Base-by-base conservation (phyloP, 495 filamentous ascomycete genomes). In the Achaetomiella virescens region DNA sequence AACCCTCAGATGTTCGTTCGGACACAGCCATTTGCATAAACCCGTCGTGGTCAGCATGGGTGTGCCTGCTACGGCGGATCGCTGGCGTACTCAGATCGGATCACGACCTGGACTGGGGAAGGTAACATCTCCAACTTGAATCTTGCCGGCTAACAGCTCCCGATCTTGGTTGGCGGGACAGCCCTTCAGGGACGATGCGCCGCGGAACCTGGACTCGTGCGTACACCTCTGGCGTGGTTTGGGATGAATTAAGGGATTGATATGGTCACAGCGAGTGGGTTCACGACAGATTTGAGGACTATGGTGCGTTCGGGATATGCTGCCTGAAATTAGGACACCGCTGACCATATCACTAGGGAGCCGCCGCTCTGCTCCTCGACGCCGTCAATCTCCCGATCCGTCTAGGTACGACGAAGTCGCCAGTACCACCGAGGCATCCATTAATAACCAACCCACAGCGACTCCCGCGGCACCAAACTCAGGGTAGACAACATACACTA, bases 401-500 rank as follows among this genome's bases (percentile, higher is more conserved):
- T 72, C 74, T 6, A 76, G 72, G 81, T 85, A 74, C 61, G 78
- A 44, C 31, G 29, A 42, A 18, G 14, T 3, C 44, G 1, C 43
- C 6, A 20, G 15, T n/a, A 24, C 47, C 14, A 3, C 17, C 8
- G n/a, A 18, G 27, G 21, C 17, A 5, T 38, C 22, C 24, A 38
- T 55, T 58, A 12, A 63, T 40, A 29, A 61, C 43, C 42, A 29
- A 61, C 43, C 57, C 42, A 17, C 62, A 78, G 75, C 67, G 71
- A 79, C n/a, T 54, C 74, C 36, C 60, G 74, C 25, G 82, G 87
- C 62, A 78, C 85, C 47, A 91, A 89, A 70, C 70, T 97, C 58
- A 86, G 85, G 51, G 85, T 97, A 45, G 90, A 95, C 58, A 96
- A 96, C 67, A 72, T 97, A 46, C 92, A 97, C 71, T 97, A 95